Evolutionary conservation across 2,329 filamentous ascomycete species (phyloP).

Genomic region (Talaromyces sp.): DNA sequence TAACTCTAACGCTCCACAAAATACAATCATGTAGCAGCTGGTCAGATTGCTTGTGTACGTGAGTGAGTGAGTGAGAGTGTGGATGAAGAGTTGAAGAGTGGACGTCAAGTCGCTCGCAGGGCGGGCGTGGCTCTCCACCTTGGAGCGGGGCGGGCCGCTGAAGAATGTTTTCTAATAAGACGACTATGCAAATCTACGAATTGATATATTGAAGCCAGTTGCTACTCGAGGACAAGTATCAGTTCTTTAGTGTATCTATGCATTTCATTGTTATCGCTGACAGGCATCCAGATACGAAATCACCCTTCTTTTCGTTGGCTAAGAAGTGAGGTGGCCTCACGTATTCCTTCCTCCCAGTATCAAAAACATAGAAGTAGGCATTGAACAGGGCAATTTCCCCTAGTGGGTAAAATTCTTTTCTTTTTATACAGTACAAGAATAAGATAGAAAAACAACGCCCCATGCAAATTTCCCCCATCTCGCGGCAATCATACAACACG

Average conservation of each 20-base stretch:
- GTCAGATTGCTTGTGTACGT: no score
- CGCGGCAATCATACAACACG: neutral
- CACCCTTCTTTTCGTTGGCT: neutral
- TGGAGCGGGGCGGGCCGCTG: no score
- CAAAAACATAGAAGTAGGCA: neutral
- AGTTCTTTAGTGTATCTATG: neutral
- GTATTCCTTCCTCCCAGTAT: neutral
- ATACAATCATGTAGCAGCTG: no score
- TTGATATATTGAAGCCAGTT: neutral
- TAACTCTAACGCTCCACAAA: no score
- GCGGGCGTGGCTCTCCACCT: no score
- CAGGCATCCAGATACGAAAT: neutral
- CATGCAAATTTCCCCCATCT: neutral
- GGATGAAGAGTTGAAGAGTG: no score
- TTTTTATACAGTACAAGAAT: neutral
- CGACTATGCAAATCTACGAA: neutral
- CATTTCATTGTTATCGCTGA: neutral
- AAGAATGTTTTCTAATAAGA: neutral
- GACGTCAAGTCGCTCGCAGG: no score
- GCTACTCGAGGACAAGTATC: neutral
- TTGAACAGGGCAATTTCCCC: neutral
- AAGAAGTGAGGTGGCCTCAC: neutral
- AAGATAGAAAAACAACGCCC: neutral
- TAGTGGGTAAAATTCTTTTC: neutral
- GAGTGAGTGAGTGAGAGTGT: no score